Evolutionary conservation across 768 basidiomycete genomes (phyloP).

Genomic region (Heimioporus sp.): DNA sequence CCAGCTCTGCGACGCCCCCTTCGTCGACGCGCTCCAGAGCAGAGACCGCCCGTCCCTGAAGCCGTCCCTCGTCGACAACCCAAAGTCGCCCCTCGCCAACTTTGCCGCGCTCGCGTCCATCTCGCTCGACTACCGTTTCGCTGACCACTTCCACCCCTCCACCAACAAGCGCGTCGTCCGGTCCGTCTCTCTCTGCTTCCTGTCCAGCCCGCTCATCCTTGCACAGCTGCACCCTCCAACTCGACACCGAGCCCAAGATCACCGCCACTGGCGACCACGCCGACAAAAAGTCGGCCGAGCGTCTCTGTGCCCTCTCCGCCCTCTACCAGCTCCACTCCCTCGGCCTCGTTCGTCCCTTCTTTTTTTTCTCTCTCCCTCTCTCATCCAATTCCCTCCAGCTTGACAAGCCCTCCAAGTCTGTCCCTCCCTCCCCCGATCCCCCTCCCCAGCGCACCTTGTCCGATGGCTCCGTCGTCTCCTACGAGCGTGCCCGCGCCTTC

Average conservation of each 20-base stretch:
- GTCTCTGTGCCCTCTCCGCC: conserved; percentile 73
- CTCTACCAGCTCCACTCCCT: conserved; percentile 64
- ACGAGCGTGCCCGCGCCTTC: conserved; percentile 79
- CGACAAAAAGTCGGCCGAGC: conserved; percentile 63
- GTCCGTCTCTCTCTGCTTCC: conserved; percentile 8
- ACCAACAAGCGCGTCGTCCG: conserved; percentile 17
- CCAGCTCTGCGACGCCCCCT: conserved; percentile 36
- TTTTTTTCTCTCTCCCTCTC: background rate
- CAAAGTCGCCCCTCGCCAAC: conserved; percentile 54
- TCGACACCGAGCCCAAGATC: conserved; percentile 36
- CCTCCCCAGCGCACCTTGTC: conserved; percentile 42
- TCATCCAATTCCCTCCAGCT: conserved; percentile 16
- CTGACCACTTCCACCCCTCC: conserved; percentile 12
- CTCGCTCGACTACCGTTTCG: conserved; percentile 15
- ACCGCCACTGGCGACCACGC: conserved; percentile 61
- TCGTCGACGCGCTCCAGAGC: conserved; percentile 28
- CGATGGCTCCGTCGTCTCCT: conserved; percentile 60
- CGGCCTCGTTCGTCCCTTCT: conserved; percentile 55
- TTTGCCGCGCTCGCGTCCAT: conserved; percentile 21
- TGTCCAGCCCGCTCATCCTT: conserved; percentile 4
- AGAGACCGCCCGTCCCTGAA: conserved; percentile 22
- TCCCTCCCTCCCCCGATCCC: conserved; percentile 1
- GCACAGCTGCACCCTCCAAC: conserved; percentile 22
- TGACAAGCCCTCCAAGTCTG: conserved; percentile 28
- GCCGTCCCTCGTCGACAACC: conserved; percentile 37